Conservation (phyloP, 2,329 filamentous ascomycete species). For the Cytospora leucostoma region DNA sequence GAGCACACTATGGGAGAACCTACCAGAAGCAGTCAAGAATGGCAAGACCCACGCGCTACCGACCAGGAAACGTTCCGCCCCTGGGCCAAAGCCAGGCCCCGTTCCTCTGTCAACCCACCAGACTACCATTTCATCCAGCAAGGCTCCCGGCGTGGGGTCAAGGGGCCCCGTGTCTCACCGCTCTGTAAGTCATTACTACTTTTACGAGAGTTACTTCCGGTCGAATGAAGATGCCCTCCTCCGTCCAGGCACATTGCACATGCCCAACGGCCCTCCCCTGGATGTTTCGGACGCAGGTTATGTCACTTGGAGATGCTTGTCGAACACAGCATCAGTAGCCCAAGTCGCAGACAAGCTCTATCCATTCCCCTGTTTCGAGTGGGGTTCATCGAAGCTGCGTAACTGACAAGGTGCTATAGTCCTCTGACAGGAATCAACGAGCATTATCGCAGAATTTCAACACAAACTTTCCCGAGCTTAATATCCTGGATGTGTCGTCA, state of each 20-base stretch:
- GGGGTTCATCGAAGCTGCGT: background rate
- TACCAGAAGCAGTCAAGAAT: constrained; percentile 71
- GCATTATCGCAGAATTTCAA: constrained; percentile 39
- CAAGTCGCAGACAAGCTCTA: background rate
- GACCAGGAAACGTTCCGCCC: constrained; percentile 60
- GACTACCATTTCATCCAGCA: constrained; percentile 1
- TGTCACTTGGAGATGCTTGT: background rate
- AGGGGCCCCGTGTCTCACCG: constrained; percentile 1
- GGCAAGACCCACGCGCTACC: constrained; percentile 41
- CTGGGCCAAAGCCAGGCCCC: constrained; percentile 43
- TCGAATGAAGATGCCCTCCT: background rate
- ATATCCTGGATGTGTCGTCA: constrained; percentile 48
- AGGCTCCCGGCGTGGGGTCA: background rate
- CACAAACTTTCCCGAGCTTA: constrained; percentile 46
- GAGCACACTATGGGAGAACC: constrained; percentile 75
- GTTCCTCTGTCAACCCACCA: constrained; percentile 30
- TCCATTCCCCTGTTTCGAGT: background rate
- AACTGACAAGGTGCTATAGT: constrained; percentile 27
- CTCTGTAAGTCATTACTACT: background rate
- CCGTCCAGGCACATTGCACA: background rate
- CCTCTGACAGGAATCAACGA: constrained; percentile 39
- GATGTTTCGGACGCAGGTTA: background rate
- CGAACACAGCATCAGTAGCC: background rate
- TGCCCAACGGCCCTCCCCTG: background rate
- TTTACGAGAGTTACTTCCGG: background rate